Conservation (phyloP, 345 rosid species). For the Lepidium didymum region DNA sequence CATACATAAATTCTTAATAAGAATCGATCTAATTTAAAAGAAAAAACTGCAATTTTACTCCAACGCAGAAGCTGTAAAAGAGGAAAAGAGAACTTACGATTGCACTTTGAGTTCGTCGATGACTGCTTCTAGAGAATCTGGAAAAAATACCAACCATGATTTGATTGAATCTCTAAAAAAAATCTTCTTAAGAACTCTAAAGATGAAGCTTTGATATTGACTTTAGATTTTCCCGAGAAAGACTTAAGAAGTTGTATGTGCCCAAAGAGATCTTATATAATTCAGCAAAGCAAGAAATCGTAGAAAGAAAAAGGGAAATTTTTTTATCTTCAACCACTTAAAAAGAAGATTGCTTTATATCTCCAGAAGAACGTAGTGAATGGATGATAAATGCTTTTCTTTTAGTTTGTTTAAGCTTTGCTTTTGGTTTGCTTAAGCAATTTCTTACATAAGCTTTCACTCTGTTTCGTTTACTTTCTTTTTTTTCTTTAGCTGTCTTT, state of each 20-base stretch:
- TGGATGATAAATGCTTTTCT: slow-evolving; percentile 5
- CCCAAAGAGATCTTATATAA: slow-evolving; percentile 1
- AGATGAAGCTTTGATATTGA: slow-evolving; percentile 11
- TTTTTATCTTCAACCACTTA: neutral
- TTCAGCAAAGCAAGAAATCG: neutral
- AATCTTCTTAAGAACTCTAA: neutral
- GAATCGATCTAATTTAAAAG: neutral
- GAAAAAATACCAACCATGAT: slow-evolving; percentile 91
- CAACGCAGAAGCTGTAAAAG: neutral
- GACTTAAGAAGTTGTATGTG: neutral
- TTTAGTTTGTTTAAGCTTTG: slow-evolving; percentile 4
- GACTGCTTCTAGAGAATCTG: slow-evolving; percentile 67
- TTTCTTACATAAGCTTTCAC: slow-evolving; percentile 2
- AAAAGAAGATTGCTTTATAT: slow-evolving; percentile 15
- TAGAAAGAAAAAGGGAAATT: neutral
- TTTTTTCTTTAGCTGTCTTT: neutral
- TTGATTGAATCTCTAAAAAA: slow-evolving; percentile 19
- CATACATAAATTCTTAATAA: neutral
- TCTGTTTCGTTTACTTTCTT: slow-evolving; percentile 22
- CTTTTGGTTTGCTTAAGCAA: slow-evolving; percentile 13
- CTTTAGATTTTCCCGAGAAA: neutral
- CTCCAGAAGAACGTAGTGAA: neutral
- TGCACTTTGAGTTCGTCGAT: slow-evolving; percentile 83
- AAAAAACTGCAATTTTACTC: neutral
- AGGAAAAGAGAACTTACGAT: slow-evolving; percentile 40